phyloP scores from a whole-genome alignment of 2,329 filamentous ascomycete genomes.

The Ophiognomonia clavigignenti-juglandacearum region DNA sequence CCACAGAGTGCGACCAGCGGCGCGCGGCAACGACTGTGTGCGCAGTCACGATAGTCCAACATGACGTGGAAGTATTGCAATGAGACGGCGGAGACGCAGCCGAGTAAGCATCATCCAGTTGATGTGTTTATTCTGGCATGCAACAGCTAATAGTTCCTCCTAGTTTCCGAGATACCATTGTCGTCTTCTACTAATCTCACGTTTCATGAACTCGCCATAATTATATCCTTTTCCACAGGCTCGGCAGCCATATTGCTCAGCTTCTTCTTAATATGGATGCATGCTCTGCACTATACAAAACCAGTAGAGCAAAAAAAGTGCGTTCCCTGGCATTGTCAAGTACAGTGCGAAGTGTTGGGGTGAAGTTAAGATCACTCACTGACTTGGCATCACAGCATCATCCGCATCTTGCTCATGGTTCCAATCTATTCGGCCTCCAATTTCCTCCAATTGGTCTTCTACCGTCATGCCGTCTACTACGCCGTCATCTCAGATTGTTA shows the following conservation, averaged over 20 bases:
- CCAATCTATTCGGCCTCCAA: conserved; percentile 74
- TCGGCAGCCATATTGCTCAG: conserved; percentile 48
- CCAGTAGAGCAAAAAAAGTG: conserved; percentile 56
- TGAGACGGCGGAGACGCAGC: conserved; percentile 13
- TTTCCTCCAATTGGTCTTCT: conserved; percentile 69
- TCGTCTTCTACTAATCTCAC: conserved; percentile 37
- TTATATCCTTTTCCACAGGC: conserved; percentile 44
- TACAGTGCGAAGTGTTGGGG: too few species aligned
- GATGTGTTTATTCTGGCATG: neutral
- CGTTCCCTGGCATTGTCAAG: conserved; percentile 17
- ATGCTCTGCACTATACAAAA: conserved; percentile 57
- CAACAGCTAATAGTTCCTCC: conserved; percentile 26
- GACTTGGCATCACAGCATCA: conserved; percentile 54
- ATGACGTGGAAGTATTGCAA: conserved; percentile 15
- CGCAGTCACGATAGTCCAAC: conserved; percentile 2
- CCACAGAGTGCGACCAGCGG: neutral
- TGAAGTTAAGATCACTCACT: too few species aligned
- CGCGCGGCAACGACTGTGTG: conserved; percentile 6
- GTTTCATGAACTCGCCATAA: conserved; percentile 50
- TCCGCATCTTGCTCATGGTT: conserved; percentile 85
- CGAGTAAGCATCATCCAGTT: conserved; percentile 18
- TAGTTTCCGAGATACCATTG: conserved; percentile 41
- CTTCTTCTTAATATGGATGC: conserved; percentile 53
- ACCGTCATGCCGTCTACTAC: conserved; percentile 75
- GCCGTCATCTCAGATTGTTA: conserved; percentile 79